Evolutionary conservation across 768 basidiomycete species (phyloP).

Genomic region (Suillus hirtellus): DNA sequence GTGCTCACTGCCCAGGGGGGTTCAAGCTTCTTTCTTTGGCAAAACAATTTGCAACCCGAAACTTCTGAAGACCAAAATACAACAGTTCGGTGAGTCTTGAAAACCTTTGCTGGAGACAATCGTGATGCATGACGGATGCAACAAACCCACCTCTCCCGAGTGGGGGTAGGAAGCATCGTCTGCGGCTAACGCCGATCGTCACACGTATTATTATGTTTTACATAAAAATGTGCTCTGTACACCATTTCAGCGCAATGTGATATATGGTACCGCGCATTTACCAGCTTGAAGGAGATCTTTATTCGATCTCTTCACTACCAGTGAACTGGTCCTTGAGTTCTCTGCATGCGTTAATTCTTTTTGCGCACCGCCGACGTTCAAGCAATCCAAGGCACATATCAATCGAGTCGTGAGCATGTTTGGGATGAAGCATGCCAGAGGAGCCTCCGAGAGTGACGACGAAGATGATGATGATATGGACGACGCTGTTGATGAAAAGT

Average conservation of each 20-base stretch:
- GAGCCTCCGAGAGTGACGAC: conserved; percentile 61
- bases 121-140: background rate
- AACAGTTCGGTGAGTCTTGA: background rate
- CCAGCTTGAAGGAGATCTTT: conserved; percentile 86
- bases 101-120: background rate
- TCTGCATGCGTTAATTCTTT: conserved; percentile 53
- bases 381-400: conserved; percentile 43
- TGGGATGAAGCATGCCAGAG: conserved; percentile 50
- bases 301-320: conserved; percentile 86
- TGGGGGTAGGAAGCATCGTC: too few species aligned
- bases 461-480: conserved; percentile 41
- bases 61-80: background rate
- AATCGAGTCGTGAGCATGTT: conserved; percentile 61
- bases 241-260: conserved; percentile 79
- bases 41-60: background rate
- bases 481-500: conserved; percentile 34
- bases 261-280: conserved; percentile 65
- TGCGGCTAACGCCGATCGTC: background rate
- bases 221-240: conserved; percentile 24
- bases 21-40: background rate
- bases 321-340: conserved; percentile 56
- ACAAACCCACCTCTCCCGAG: background rate
- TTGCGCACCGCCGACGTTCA: conserved; percentile 45
- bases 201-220: too few species aligned
- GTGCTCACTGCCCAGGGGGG: background rate